These are phyloP conservation scores for Bruguiera hainesii DNA, from an alignment of 441 rosid genomes.

Conservation along the genomic window DNA sequence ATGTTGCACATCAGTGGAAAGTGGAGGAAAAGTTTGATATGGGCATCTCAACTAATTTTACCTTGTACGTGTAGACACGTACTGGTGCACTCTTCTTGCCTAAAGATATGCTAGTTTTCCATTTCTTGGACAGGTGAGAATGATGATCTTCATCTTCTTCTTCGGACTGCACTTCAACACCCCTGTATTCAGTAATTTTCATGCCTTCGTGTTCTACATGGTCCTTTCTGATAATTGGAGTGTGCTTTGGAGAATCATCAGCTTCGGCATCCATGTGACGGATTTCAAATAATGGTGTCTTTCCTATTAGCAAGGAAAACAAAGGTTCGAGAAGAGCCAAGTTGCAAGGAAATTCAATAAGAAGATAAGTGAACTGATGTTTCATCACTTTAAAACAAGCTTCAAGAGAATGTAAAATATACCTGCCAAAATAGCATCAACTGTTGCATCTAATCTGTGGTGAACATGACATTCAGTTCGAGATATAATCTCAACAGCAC, in stretches of 20 bases:
- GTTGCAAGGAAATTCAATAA: constrained; percentile 5
- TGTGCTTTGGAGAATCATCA: constrained; percentile 38
- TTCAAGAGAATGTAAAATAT: constrained; percentile 13
- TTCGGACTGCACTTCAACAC: constrained; percentile 41
- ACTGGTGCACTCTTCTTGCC: constrained; percentile 50
- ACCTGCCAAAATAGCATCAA: constrained; percentile 89
- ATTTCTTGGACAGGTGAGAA: constrained; percentile 31
- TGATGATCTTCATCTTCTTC: constrained; percentile 47
- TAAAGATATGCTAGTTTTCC: constrained; percentile 29
- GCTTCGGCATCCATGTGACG: constrained; percentile 57
- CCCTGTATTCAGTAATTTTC: constrained; percentile 23
- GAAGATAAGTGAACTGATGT: neutral
- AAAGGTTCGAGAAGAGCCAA: constrained; percentile 4
- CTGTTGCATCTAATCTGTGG: constrained; percentile 80
- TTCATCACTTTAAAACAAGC: neutral
- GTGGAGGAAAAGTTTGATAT: neutral
- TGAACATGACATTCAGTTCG: constrained; percentile 79
- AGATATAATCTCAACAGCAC: constrained; percentile 89
- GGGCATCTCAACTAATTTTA: constrained; percentile 24
- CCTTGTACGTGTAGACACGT: constrained; percentile 72
- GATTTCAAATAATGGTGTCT: constrained; percentile 68
- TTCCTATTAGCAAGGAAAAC: constrained; percentile 42
- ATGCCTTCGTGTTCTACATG: constrained; percentile 35
- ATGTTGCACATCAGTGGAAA: no score
- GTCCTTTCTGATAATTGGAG: constrained; percentile 29